phyloP scores from a whole-genome alignment of 179 eudicot genomes.

The Vitellaria paradoxa region DNA sequence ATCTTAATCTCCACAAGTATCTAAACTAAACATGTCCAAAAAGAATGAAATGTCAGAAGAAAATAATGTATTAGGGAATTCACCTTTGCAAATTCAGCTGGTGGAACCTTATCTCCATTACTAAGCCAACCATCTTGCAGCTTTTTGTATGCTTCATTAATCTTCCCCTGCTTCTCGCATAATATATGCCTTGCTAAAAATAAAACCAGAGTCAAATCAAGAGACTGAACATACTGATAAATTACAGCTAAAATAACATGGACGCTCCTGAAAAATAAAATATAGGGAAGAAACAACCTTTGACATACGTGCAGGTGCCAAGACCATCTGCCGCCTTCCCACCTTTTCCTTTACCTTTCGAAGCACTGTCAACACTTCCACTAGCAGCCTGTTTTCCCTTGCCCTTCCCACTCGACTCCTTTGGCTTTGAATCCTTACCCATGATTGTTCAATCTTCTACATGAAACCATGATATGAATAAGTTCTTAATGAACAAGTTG shows the following conservation, averaged over 20 bases:
- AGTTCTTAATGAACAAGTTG: background rate
- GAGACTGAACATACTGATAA: background rate
- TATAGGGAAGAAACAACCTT: conserved; percentile 45
- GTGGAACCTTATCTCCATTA: conserved; percentile 95
- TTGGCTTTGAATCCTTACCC: conserved; percentile 79
- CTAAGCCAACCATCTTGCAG: conserved; percentile 91
- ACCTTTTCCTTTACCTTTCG: conserved; percentile 87
- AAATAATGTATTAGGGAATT: background rate
- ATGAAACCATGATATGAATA: conserved; percentile 2
- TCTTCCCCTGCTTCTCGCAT: conserved; percentile 97
- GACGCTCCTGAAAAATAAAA: background rate
- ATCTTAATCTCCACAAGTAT: background rate
- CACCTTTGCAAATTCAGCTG: conserved; percentile 98
- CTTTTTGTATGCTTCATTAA: conserved; percentile 95
- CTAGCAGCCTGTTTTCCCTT: conserved; percentile 83
- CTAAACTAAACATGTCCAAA: background rate
- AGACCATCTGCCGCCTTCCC: conserved; percentile 72
- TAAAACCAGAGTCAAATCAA: background rate
- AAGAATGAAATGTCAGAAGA: background rate
- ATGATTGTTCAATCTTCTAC: conserved; percentile 29
- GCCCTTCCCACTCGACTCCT: conserved; percentile 80
- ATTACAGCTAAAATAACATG: background rate
- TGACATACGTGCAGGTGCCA: conserved; percentile 93
- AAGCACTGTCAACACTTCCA: conserved; percentile 64
- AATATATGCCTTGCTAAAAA: conserved; percentile 82